Evolutionary conservation across 768 basidiomycete species (phyloP).

Genomic region (Clavulina sp.): DNA sequence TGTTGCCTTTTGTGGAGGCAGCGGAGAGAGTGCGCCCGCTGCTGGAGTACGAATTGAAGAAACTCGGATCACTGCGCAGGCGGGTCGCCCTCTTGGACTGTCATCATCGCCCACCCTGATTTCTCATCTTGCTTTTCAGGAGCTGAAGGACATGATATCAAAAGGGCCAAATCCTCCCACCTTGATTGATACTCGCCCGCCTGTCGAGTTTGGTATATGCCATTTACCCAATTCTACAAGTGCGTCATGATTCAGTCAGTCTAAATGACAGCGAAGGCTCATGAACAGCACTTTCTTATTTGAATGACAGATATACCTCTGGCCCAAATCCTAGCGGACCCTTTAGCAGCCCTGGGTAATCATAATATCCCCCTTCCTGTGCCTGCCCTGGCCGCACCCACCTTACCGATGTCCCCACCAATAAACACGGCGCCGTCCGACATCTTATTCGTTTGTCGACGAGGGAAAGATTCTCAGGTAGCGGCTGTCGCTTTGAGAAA

Average conservation of each 20-base stretch:
- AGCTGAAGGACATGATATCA: slow-evolving; percentile 23
- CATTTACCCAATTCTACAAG: slow-evolving; percentile 56
- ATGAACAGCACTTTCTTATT: slow-evolving; percentile 2
- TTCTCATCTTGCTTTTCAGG: slow-evolving; percentile 21
- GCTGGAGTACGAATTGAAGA: slow-evolving; percentile 30
- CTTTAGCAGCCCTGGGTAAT: slow-evolving; percentile 37
- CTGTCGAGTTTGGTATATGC: slow-evolving; percentile 74
- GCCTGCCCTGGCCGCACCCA: background rate
- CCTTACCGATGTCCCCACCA: background rate
- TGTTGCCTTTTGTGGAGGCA: slow-evolving; percentile 71
- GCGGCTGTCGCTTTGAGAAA: slow-evolving; percentile 46
- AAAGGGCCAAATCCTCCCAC: slow-evolving; percentile 15
- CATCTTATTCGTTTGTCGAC: slow-evolving; percentile 53
- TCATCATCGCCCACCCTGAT: background rate
- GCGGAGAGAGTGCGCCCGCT: slow-evolving; percentile 44
- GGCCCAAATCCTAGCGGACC: too few relatives aligned
- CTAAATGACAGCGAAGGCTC: too few relatives aligned
- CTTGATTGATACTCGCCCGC: slow-evolving; percentile 67
- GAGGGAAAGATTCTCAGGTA: slow-evolving; percentile 87
- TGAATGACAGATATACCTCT: slow-evolving; percentile 60
- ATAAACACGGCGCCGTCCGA: background rate
- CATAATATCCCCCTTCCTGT: slow-evolving; percentile 17
- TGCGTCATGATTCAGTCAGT: slow-evolving; percentile 21
- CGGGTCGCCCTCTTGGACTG: slow-evolving; percentile 12
- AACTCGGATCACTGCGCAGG: slow-evolving; percentile 29